A percentile compares a stretch with the other conserved stretches of the same genome.
These are phyloP conservation scores for Prunus kanzakura DNA, from an alignment of 306 rosid genomes.

Conservation along the genomic window DNA sequence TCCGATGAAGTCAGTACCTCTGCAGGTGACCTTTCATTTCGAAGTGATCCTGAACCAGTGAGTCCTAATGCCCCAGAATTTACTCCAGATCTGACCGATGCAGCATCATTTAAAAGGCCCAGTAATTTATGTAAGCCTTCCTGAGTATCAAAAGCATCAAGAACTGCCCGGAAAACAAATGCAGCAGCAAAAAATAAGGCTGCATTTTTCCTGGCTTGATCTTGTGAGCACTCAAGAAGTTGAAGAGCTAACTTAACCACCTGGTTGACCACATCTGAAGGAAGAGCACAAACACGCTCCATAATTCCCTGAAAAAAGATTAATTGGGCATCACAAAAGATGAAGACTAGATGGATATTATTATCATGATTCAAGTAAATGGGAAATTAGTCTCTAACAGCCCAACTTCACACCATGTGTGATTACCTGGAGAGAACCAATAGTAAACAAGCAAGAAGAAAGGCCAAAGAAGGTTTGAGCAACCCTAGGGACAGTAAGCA, in stretches of 20 bases:
- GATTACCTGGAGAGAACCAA: conserved; percentile 93
- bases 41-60: conserved; percentile 61
- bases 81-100: conserved; percentile 83
- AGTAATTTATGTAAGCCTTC: conserved; percentile 84
- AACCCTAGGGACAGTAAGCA: conserved; percentile 89
- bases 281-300: conserved; percentile 99
- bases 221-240: conserved; percentile 86
- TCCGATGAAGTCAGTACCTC: conserved; percentile 92
- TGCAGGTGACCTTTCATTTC: conserved; percentile 80
- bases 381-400: neutral
- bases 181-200: conserved; percentile 89
- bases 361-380: neutral
- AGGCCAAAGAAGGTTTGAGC: conserved; percentile 81
- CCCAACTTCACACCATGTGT: neutral
- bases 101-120: conserved; percentile 81
- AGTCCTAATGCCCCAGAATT: conserved; percentile 75
- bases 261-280: conserved; percentile 68
- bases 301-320: conserved; percentile 66
- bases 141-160: conserved; percentile 93
- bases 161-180: conserved; percentile 94
- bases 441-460: conserved; percentile 84
- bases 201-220: conserved; percentile 89
- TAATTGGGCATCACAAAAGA: neutral
- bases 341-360: neutral
- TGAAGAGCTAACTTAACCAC: conserved; percentile 89